Conservation (phyloP, 192 early-diverging fungal species). For the Coemansia sp. region DNA sequence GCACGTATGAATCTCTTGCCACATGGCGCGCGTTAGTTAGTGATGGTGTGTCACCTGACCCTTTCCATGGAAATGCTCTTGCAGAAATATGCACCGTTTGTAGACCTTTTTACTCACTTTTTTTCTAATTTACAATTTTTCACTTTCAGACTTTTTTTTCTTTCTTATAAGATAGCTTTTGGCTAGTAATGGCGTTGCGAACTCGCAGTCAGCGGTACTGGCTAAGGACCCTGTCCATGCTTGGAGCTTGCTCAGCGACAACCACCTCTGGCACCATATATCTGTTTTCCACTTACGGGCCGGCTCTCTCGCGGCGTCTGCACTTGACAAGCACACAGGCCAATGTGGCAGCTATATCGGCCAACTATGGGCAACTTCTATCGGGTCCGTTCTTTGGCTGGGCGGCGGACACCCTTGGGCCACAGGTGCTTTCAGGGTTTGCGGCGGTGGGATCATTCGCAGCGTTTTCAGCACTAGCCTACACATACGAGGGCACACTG, state of each 20-base stretch:
- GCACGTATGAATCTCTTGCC: too few relatives aligned
- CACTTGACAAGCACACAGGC: constrained; percentile 59
- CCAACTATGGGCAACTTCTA: constrained; percentile 66
- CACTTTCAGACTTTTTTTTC: neutral
- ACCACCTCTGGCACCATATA: constrained; percentile 64
- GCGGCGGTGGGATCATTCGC: constrained; percentile 38
- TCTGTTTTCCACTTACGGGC: constrained; percentile 63
- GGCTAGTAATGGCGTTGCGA: constrained; percentile 4
- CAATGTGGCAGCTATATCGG: constrained; percentile 61
- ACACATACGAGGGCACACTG: constrained; percentile 41
- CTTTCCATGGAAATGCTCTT: too few relatives aligned
- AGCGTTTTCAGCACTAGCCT: constrained; percentile 44
- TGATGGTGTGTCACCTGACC: too few relatives aligned
- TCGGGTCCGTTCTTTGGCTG: constrained; percentile 59
- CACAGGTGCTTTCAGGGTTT: constrained; percentile 37
- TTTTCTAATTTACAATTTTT: neutral
- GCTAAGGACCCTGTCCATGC: constrained; percentile 47
- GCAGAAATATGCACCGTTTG: too few relatives aligned
- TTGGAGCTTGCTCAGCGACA: constrained; percentile 52
- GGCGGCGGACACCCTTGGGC: constrained; percentile 55
- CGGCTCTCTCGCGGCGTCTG: constrained; percentile 50
- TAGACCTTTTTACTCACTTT: neutral
- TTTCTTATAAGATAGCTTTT: neutral
- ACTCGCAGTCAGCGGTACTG: constrained; percentile 40
- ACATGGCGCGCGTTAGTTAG: too few relatives aligned